A percentile compares a stretch with the other conserved stretches of the same genome.
Evolutionary conservation across 2,329 filamentous ascomycete genomes (phyloP).

Genomic region (Monosporascus sp.): DNA sequence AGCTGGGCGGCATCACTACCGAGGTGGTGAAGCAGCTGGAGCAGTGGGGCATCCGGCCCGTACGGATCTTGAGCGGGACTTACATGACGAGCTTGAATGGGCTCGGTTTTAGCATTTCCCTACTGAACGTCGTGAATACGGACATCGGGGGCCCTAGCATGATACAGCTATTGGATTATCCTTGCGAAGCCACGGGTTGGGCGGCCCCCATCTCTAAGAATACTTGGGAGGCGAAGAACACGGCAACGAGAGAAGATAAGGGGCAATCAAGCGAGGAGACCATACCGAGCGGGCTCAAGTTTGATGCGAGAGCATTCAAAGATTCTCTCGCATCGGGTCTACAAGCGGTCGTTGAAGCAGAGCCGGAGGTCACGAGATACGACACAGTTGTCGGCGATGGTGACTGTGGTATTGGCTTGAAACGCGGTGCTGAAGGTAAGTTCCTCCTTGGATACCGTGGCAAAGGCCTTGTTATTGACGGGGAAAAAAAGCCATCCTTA

Average conservation of each 20-base stretch:
- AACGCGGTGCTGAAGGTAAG: conserved; percentile 74
- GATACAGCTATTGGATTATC: conserved; percentile 65
- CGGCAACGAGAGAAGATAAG: conserved; percentile 37
- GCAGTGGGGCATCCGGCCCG: conserved; percentile 54
- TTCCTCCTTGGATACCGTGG: background rate
- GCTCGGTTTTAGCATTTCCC: conserved; percentile 66
- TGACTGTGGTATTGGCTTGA: conserved; percentile 81
- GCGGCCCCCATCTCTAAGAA: conserved; percentile 53
- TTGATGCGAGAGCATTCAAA: conserved; percentile 46
- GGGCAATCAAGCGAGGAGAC: conserved; percentile 24
- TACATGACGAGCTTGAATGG: conserved; percentile 78
- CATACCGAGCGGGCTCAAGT: conserved; percentile 42
- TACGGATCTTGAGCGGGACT: conserved; percentile 61
- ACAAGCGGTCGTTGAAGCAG: conserved; percentile 56
- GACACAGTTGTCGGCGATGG: conserved; percentile 86
- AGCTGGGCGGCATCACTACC: conserved; percentile 64
- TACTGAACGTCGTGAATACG: conserved; percentile 58
- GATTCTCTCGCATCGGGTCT: conserved; percentile 52
- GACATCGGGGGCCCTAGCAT: conserved; percentile 56
- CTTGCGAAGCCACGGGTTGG: conserved; percentile 67
- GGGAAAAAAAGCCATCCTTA: conserved; percentile 40
- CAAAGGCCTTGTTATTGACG: background rate
- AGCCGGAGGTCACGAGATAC: conserved; percentile 66
- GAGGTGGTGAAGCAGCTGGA: conserved; percentile 62
- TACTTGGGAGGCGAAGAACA: conserved; percentile 57